Base-by-base conservation (phyloP, 192 early-diverging fungal species). In the Phlyctochytrium bullatum region DNA sequence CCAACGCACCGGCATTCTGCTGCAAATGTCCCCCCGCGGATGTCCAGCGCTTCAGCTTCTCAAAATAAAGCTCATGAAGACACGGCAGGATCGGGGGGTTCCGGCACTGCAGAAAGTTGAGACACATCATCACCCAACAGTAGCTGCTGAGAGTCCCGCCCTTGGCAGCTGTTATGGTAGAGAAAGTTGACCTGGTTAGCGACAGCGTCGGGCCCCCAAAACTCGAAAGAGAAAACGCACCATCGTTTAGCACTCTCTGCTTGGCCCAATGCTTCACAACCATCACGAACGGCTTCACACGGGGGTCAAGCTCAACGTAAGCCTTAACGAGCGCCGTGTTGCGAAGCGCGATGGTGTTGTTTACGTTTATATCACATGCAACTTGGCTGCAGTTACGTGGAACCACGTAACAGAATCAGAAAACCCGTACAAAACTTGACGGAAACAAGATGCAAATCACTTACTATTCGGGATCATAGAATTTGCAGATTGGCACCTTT, bases 251-350 rank as follows among this genome's bases (percentile, higher is more conserved):
- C 30, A 83, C 87, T 60, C 96, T 77, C 62, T 83, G 86, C 66
- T 89, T 82, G 40, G 96, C 86, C 94, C 94, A 98, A 73, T 95
- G 78, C 71, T 97, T 98, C 79, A 98, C 80, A n/a, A 93, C 83
- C 88, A 96, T 90, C 40, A 91, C 82, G 67, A 98, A 82, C 0
- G 92, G 94, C 33, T 88, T 83, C n/a, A 97, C 93, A 14, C 95
- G 86, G 16, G 88, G 77, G 74, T 97, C 95, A 30, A 94, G 82
- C 3, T 81, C 84, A 3, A 95, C 93, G 84, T 95, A 96, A 3
- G 89, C 90, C 75, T 88, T 86, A 69, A 98, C 89, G 84, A 97
- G 86, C 34, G 80, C 76, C 27, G 96, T 94, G 74, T 98, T 98
- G 71, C 90, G 81, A 50, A 98, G 75, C 14, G 94, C 93, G 47